Evolutionary conservation across 306 rosid genomes (phyloP).

Genomic region (Styphnolobium japonicum): DNA sequence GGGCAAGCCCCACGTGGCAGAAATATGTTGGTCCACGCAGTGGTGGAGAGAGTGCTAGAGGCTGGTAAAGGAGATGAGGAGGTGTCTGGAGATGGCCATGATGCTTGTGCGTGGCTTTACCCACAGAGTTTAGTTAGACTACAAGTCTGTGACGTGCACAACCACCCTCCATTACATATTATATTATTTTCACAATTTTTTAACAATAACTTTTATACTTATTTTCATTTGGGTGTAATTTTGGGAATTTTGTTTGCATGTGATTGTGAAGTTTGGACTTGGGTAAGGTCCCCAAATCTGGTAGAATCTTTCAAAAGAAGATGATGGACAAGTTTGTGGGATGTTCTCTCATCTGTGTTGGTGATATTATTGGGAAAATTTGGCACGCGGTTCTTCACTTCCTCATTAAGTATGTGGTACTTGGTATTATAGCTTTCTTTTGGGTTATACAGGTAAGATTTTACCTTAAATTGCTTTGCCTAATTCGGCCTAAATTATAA

Average conservation of each 20-base stretch:
- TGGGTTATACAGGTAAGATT: neutral
- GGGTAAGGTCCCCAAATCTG: slow-evolving; percentile 19
- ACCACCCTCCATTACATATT: slow-evolving; percentile 24
- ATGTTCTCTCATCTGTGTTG: neutral
- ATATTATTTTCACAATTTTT: neutral
- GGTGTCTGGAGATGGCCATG: slow-evolving; percentile 7
- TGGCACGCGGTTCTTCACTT: slow-evolving; percentile 20
- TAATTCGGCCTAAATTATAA: slow-evolving; percentile 11
- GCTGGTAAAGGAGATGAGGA: slow-evolving; percentile 4
- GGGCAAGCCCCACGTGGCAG: slow-evolving; percentile 15
- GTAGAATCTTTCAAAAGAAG: slow-evolving; percentile 27
- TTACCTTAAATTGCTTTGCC: slow-evolving; percentile 20
- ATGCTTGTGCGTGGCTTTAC: slow-evolving; percentile 36
- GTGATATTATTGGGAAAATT: slow-evolving; percentile 11
- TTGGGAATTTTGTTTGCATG: slow-evolving; percentile 16
- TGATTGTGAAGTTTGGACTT: slow-evolving; percentile 19
- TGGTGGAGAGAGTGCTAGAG: neutral
- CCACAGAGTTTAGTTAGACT: slow-evolving; percentile 17
- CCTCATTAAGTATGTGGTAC: slow-evolving; percentile 34
- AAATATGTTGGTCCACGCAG: slow-evolving; percentile 41
- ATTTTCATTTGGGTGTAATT: slow-evolving; percentile 1
- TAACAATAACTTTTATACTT: neutral
- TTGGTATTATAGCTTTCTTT: neutral
- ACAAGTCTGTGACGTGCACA: slow-evolving; percentile 38
- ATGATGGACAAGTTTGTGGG: slow-evolving; percentile 12